Percentiles rank a stretch among this genome's conserved stretches.
Conservation (phyloP, 192 early-diverging fungal species). For the Linnemannia zychae region DNA sequence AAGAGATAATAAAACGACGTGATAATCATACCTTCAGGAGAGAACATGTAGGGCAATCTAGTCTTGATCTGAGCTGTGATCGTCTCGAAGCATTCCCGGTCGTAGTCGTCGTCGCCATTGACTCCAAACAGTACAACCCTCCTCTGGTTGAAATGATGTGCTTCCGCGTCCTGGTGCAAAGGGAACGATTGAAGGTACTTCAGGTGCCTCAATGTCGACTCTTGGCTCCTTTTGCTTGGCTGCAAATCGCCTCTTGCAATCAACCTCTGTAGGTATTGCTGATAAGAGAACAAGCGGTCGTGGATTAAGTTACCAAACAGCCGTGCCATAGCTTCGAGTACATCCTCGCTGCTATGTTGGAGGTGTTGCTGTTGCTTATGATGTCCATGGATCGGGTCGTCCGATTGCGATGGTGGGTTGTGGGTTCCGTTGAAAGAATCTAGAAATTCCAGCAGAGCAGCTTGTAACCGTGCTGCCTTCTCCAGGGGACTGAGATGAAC, state of each 20-base stretch:
- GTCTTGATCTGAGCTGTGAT: slow-evolving; percentile 47
- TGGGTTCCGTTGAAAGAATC: slow-evolving; percentile 56
- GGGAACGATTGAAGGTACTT: slow-evolving; percentile 64
- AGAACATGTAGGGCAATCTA: slow-evolving; percentile 57
- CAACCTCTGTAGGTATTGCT: slow-evolving; percentile 66
- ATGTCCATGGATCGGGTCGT: background rate
- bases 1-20: background rate
- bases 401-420: background rate
- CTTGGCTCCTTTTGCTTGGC: slow-evolving; percentile 38
- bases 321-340: slow-evolving; percentile 47
- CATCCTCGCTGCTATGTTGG: slow-evolving; percentile 34
- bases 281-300: slow-evolving; percentile 69
- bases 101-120: slow-evolving; percentile 50
- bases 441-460: slow-evolving; percentile 64
- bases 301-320: slow-evolving; percentile 69
- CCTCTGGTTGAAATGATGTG: slow-evolving; percentile 64
- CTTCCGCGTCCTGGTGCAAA: slow-evolving; percentile 41
- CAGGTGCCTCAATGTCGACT: slow-evolving; percentile 58
- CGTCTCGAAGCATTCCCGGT: slow-evolving; percentile 40
- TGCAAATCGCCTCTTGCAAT: slow-evolving; percentile 70
- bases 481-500: slow-evolving; percentile 24
- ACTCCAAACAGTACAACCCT: slow-evolving; percentile 60
- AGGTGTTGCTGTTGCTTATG: slow-evolving; percentile 14
- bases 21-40: slow-evolving; percentile 34
- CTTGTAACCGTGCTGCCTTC: slow-evolving; percentile 54